Percentiles rank a stretch among this genome's conserved stretches.
phyloP scores from a whole-genome alignment of 306 rosid species.

The Vigna trinervia region DNA sequence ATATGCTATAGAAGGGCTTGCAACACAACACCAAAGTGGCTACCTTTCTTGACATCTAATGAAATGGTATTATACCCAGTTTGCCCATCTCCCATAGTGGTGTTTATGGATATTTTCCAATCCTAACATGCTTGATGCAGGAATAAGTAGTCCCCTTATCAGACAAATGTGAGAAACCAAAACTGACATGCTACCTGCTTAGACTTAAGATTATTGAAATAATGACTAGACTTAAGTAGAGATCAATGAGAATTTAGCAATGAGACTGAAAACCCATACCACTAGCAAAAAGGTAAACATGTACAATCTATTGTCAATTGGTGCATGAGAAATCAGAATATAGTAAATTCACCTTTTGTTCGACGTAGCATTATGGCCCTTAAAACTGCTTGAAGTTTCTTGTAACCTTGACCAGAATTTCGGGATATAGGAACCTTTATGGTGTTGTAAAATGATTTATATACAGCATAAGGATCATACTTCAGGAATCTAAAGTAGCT shows the following conservation, averaged over 20 bases:
- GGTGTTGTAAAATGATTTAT: slow-evolving; percentile 81
- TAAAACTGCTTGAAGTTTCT: slow-evolving; percentile 97
- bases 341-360: slow-evolving; percentile 77
- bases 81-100: not conserved
- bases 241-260: slow-evolving; percentile 33
- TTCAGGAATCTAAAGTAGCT: slow-evolving; percentile 97
- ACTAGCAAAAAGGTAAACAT: slow-evolving; percentile 19
- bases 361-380: slow-evolving; percentile 99
- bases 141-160: slow-evolving; percentile 7
- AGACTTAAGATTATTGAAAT: slow-evolving; percentile 7
- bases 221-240: not conserved
- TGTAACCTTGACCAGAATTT: slow-evolving; percentile 85
- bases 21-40: no score
- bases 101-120: not conserved
- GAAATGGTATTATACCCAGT: not conserved
- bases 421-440: slow-evolving; percentile 93
- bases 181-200: not conserved
- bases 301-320: slow-evolving; percentile 25
- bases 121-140: not conserved
- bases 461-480: slow-evolving; percentile 92
- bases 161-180: not conserved
- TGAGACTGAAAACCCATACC: slow-evolving; percentile 24
- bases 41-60: not conserved
- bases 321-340: slow-evolving; percentile 13
- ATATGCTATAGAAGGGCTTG: not conserved